Percentiles rank a stretch among this genome's conserved stretches.
Conservation (phyloP, 2,329 filamentous ascomycete species). For the Xylariaceae sp. region DNA sequence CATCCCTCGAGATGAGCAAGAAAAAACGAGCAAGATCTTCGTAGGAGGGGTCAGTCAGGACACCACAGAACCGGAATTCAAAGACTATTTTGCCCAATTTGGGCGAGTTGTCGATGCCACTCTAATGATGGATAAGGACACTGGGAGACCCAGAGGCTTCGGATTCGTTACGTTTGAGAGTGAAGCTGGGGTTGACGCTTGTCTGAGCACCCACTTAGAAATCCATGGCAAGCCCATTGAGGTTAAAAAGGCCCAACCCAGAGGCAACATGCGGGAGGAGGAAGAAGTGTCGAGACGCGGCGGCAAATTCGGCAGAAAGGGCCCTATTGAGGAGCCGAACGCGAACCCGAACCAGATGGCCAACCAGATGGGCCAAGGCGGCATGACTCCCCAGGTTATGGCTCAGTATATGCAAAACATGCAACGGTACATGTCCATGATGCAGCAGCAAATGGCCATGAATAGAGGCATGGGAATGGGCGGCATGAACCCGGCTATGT, state of each 20-base stretch:
- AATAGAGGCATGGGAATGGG: slow-evolving; percentile 66
- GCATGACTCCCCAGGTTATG: slow-evolving; percentile 96
- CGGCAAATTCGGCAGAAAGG: slow-evolving; percentile 59
- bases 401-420: slow-evolving; percentile 98
- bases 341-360: slow-evolving; percentile 35
- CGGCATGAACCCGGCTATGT: slow-evolving; percentile 75
- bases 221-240: slow-evolving; percentile 97
- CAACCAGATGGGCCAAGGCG: slow-evolving; percentile 37
- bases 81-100: slow-evolving; percentile 95
- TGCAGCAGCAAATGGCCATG: slow-evolving; percentile 93
- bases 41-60: slow-evolving; percentile 97
- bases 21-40: slow-evolving; percentile 98
- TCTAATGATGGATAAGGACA: slow-evolving; percentile 99
- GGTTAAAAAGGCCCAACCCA: slow-evolving; percentile 95
- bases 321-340: slow-evolving; percentile 46
- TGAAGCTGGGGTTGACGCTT: slow-evolving; percentile 91
- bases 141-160: slow-evolving; percentile 92
- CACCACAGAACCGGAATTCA: slow-evolving; percentile 93
- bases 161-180: slow-evolving; percentile 98
- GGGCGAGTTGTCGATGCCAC: slow-evolving; percentile 96
- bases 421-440: slow-evolving; percentile 95
- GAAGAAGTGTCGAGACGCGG: slow-evolving; percentile 70
- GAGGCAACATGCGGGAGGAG: slow-evolving; percentile 91
- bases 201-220: slow-evolving; percentile 80
- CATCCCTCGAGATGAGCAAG: slow-evolving; percentile 95